Conservation (phyloP, 805 yeast species). For the Jamesozyma piceae region DNA sequence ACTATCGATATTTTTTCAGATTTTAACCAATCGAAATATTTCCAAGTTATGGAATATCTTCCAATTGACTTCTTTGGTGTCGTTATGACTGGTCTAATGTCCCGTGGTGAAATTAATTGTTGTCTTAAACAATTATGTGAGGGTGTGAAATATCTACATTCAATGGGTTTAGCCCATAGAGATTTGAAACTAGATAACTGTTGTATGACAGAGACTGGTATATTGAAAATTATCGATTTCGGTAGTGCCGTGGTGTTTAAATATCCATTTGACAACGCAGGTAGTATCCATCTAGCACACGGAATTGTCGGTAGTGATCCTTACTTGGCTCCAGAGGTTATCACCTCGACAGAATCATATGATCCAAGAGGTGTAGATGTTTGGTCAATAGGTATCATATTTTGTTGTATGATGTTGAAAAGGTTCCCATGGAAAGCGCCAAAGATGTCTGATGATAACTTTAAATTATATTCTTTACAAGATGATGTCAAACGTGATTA, state of each 20-base stretch:
- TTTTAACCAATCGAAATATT: slow-evolving; percentile 59
- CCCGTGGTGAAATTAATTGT: slow-evolving; percentile 73
- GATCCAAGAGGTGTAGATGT: slow-evolving; percentile 75
- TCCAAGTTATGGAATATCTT: slow-evolving; percentile 79
- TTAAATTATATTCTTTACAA: slow-evolving; percentile 49
- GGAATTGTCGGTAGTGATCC: slow-evolving; percentile 85
- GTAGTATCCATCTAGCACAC: slow-evolving; percentile 42
- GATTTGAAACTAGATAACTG: slow-evolving; percentile 79
- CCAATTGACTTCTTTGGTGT: slow-evolving; percentile 80
- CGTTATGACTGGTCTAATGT: slow-evolving; percentile 79
- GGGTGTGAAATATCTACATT: slow-evolving; percentile 67
- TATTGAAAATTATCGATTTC: slow-evolving; percentile 70
- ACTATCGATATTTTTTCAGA: slow-evolving; percentile 57
- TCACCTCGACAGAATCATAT: slow-evolving; percentile 41
- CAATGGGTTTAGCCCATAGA: slow-evolving; percentile 73
- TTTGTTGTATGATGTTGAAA: slow-evolving; percentile 78
- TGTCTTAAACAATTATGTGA: slow-evolving; percentile 64
- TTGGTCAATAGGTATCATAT: slow-evolving; percentile 79
- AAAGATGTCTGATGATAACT: slow-evolving; percentile 53
- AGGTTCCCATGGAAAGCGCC: slow-evolving; percentile 88
- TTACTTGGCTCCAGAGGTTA: slow-evolving; percentile 76
- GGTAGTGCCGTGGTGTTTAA: slow-evolving; percentile 78
- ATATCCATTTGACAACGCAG: slow-evolving; percentile 57
- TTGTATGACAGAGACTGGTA: slow-evolving; percentile 65
- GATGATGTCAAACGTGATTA: slow-evolving; percentile 78